A percentile compares a stretch with the other conserved stretches of the same genome.
Evolutionary conservation across 2,329 filamentous ascomycete genomes (phyloP).

Genomic region (Verticillium zaregamsianum): DNA sequence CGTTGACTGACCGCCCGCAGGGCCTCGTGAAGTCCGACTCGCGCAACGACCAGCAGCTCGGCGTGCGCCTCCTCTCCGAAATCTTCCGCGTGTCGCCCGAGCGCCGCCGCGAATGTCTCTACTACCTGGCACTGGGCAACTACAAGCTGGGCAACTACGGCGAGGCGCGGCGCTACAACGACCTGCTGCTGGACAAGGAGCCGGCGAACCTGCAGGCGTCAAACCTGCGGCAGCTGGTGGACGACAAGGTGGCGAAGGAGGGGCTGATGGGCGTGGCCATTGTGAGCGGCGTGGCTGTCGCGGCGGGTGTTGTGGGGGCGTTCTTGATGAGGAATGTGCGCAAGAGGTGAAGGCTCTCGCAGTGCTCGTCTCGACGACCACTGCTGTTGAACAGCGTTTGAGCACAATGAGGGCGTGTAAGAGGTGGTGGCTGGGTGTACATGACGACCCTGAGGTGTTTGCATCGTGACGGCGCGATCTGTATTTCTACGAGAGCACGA

Average conservation of each 20-base stretch:
- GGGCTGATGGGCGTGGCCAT: slow-evolving; percentile 93
- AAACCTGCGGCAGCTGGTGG: slow-evolving; percentile 82
- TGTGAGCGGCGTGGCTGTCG: slow-evolving; percentile 86
- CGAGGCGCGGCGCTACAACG: slow-evolving; percentile 92
- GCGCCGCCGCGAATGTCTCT: slow-evolving; percentile 93
- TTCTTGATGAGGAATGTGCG: slow-evolving; percentile 76
- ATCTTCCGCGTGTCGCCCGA: slow-evolving; percentile 94
- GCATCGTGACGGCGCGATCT: not conserved
- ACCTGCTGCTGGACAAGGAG: slow-evolving; percentile 85
- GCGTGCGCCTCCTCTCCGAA: slow-evolving; percentile 87
- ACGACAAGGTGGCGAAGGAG: slow-evolving; percentile 94
- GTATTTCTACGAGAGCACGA: not conserved
- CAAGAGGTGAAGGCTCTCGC: slow-evolving; percentile 37
- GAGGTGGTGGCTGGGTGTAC: not conserved
- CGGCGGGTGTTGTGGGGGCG: slow-evolving; percentile 87
- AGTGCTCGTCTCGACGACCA: not conserved
- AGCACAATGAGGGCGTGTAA: not conserved
- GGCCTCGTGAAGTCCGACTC: slow-evolving; percentile 90
- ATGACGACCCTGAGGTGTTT: not conserved
- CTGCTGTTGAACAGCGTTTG: not conserved
- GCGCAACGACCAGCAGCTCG: slow-evolving; percentile 86
- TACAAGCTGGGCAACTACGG: slow-evolving; percentile 98
- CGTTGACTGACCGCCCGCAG: slow-evolving; percentile 36
- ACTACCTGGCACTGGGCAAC: slow-evolving; percentile 95
- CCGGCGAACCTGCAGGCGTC: slow-evolving; percentile 85